A percentile compares a stretch with the other conserved stretches of the same genome.
Evolutionary conservation across 2,329 filamentous ascomycete species (phyloP).

Genomic region (Botrytis cinerea): DNA sequence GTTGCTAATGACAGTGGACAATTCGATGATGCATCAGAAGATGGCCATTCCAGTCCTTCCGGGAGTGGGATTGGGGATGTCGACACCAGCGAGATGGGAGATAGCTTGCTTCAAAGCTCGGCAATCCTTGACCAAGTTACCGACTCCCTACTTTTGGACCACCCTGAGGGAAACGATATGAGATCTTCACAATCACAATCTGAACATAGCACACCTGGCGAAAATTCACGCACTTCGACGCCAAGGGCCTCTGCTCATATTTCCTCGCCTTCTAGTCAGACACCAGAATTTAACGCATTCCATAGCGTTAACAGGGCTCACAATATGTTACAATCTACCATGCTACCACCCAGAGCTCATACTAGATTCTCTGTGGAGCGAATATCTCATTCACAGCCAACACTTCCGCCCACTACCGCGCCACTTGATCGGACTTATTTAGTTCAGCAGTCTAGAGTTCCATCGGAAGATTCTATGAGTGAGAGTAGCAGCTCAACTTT

Average conservation of each 20-base stretch:
- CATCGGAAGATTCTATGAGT: slow-evolving; percentile 3
- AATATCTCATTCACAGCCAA: slow-evolving; percentile 39
- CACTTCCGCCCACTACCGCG: slow-evolving; percentile 23
- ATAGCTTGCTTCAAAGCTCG: slow-evolving; percentile 39
- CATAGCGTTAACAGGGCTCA: background rate
- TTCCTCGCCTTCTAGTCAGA: slow-evolving; percentile 35
- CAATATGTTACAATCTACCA: slow-evolving; percentile 36
- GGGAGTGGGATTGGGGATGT: slow-evolving; percentile 30
- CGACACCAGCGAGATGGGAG: slow-evolving; percentile 30
- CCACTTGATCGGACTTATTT: background rate
- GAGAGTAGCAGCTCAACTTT: slow-evolving; percentile 20
- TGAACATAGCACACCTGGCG: background rate
- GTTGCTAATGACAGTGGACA: slow-evolving; percentile 38
- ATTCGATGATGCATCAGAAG: slow-evolving; percentile 43
- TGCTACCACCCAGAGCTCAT: slow-evolving; percentile 33
- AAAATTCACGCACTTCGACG: slow-evolving; percentile 42
- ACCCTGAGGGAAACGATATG: slow-evolving; percentile 39
- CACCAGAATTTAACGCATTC: slow-evolving; percentile 6
- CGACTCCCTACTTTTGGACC: slow-evolving; percentile 38
- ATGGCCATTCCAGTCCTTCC: slow-evolving; percentile 35
- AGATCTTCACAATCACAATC: slow-evolving; percentile 31
- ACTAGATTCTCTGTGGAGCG: slow-evolving; percentile 36
- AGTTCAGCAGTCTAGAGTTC: background rate
- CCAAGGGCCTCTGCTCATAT: slow-evolving; percentile 53
- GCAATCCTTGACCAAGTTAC: slow-evolving; percentile 40